Evolutionary conservation across 1,284 basidiomycete genomes (phyloP).

Genomic region (Cryptococcus wingfieldii): DNA sequence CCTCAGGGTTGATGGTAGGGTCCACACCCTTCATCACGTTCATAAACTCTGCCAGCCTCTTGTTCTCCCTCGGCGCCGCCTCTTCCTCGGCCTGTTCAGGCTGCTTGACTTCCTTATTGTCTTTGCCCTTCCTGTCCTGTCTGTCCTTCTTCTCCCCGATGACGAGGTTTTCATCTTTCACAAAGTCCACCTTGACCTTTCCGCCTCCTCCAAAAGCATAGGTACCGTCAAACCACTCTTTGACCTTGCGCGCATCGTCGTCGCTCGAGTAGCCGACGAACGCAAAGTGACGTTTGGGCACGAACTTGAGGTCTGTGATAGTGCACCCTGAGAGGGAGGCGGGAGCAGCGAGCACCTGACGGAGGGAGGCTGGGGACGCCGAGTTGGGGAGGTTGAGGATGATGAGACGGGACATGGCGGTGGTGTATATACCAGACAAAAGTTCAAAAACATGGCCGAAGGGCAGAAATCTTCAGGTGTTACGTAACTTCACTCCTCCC

Average conservation of each 20-base stretch:
- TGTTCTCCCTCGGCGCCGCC: slow-evolving; percentile 53
- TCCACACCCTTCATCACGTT: slow-evolving; percentile 47
- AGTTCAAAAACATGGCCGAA: neutral
- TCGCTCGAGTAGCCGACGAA: slow-evolving; percentile 87
- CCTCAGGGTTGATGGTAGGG: slow-evolving; percentile 39
- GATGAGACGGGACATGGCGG: slow-evolving; percentile 72
- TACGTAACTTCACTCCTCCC: neutral
- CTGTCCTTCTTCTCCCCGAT: slow-evolving; percentile 23
- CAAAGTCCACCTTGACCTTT: slow-evolving; percentile 69
- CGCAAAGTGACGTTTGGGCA: slow-evolving; percentile 78
- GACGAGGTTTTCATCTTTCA: slow-evolving; percentile 58
- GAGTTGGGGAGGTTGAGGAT: slow-evolving; percentile 82
- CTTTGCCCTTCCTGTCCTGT: slow-evolving; percentile 8
- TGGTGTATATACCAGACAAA: neutral
- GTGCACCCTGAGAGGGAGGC: slow-evolving; percentile 29
- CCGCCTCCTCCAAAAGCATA: slow-evolving; percentile 65
- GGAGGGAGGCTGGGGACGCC: slow-evolving; percentile 55
- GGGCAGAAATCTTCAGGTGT: neutral
- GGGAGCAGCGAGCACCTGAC: slow-evolving; percentile 52
- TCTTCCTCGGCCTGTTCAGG: slow-evolving; percentile 4
- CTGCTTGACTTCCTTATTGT: neutral
- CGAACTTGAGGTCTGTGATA: slow-evolving; percentile 84
- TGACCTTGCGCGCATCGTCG: slow-evolving; percentile 68
- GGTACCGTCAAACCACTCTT: slow-evolving; percentile 79
- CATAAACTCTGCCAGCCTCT: slow-evolving; percentile 58